Percentiles rank a stretch among this genome's conserved stretches.
Evolutionary conservation across 2,329 filamentous ascomycete species (phyloP).

Genomic region (Fusarium sp.): DNA sequence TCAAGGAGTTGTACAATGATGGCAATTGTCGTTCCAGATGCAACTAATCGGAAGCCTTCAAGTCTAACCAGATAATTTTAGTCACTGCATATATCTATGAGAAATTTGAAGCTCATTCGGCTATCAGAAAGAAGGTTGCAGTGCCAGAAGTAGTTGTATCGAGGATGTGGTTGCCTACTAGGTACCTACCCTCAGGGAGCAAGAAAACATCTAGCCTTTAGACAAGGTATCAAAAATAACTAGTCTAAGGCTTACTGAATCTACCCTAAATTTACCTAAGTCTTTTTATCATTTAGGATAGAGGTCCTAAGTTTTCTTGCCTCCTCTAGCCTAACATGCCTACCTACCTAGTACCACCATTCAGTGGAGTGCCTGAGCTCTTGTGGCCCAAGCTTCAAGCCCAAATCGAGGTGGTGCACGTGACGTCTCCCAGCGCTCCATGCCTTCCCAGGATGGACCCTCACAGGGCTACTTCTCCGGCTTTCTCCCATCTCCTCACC

Average conservation of each 20-base stretch:
- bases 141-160: background rate
- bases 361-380: background rate
- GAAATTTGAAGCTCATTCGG: background rate
- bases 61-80: background rate
- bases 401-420: constrained; percentile 14
- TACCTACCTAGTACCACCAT: background rate
- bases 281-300: too few species aligned
- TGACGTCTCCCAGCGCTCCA: constrained; percentile 21
- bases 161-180: background rate
- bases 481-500: constrained; percentile 43
- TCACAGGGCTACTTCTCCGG: constrained; percentile 42
- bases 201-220: too few species aligned
- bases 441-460: constrained; percentile 16
- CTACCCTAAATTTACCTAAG: too few species aligned
- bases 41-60: background rate
- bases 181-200: too few species aligned
- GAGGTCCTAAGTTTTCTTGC: too few species aligned
- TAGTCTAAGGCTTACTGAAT: too few species aligned
- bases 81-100: background rate
- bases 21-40: background rate
- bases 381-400: constrained; percentile 19
- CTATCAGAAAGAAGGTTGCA: background rate
- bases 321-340: too few species aligned
- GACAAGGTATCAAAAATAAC: too few species aligned
- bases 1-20: background rate